These are phyloP conservation scores for Aspergillus amoenus DNA, from an alignment of 2,329 filamentous ascomycete genomes.

Conservation along the genomic window DNA sequence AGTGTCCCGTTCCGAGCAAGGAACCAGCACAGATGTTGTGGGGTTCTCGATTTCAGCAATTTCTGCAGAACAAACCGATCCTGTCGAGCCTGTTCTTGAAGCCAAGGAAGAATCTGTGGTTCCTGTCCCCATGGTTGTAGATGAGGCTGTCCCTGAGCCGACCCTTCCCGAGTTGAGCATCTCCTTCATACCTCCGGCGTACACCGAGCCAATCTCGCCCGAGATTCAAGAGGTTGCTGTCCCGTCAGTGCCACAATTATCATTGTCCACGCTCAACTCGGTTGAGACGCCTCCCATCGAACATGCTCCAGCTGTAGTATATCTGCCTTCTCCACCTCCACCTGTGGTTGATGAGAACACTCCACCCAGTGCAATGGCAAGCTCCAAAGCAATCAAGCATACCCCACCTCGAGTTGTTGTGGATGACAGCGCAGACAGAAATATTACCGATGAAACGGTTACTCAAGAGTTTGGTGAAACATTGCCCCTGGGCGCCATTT, in stretches of 20 bases:
- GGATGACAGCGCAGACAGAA: conserved; percentile 64
- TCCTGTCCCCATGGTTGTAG: not conserved
- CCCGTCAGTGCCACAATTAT: conserved; percentile 31
- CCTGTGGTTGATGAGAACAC: conserved; percentile 25
- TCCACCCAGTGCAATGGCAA: conserved; percentile 21
- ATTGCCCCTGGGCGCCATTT: conserved; percentile 62
- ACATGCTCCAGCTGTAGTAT: conserved; percentile 29
- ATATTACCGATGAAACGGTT: conserved; percentile 42
- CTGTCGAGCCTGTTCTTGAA: conserved; percentile 21
- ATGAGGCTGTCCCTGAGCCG: conserved; percentile 15
- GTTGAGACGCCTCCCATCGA: conserved; percentile 48
- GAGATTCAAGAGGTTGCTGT: conserved; percentile 22
- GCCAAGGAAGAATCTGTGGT: conserved; percentile 17
- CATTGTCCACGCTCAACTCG: conserved; percentile 44
- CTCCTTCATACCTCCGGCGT: conserved; percentile 27
- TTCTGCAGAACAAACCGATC: conserved; percentile 27
- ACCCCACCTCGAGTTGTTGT: conserved; percentile 54
- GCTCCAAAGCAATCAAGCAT: conserved; percentile 14
- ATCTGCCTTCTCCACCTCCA: conserved; percentile 17
- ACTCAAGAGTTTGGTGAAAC: conserved; percentile 27
- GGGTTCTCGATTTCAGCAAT: conserved; percentile 31
- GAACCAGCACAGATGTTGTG: conserved; percentile 17
- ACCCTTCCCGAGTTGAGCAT: conserved; percentile 26
- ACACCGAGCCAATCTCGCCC: conserved; percentile 34
- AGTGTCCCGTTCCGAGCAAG: conserved; percentile 17